Evolutionary conservation across 2,329 filamentous ascomycete genomes (phyloP).

Genomic region (Cercospora sesami): DNA sequence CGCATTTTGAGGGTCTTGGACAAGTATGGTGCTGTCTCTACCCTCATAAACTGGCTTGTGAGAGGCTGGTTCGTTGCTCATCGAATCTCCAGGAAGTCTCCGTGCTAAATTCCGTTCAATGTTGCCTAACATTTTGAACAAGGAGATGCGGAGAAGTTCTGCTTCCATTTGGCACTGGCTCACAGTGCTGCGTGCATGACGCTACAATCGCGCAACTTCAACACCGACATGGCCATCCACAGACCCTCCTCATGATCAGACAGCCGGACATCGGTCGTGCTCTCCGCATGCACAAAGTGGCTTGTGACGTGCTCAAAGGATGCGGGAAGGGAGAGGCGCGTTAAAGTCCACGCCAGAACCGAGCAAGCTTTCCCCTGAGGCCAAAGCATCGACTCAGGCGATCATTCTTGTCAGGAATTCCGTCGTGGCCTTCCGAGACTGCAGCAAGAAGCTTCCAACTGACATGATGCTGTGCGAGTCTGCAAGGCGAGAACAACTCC

Average conservation of each 20-base stretch:
- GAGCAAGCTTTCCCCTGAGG: not conserved
- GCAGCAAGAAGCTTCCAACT: not conserved
- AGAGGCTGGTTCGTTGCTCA: no score
- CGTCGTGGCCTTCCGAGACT: not conserved
- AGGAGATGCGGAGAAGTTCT: not conserved
- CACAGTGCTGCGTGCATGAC: not conserved
- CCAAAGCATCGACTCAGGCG: not conserved
- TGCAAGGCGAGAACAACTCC: not conserved
- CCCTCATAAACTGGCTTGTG: no score
- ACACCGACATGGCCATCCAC: not conserved
- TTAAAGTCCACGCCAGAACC: not conserved
- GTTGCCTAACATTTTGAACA: not conserved
- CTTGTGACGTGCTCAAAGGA: not conserved
- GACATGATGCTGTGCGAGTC: not conserved
- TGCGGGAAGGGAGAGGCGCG: not conserved
- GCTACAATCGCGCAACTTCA: not conserved
- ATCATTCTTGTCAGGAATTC: not conserved
- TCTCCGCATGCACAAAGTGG: not conserved
- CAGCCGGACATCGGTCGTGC: not conserved
- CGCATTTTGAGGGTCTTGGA: not conserved
- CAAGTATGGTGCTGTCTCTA: no score
- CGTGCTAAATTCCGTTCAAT: not conserved
- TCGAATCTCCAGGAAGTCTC: no score
- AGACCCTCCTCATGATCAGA: not conserved
- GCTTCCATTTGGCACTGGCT: not conserved